phyloP scores from a whole-genome alignment of 2,329 filamentous ascomycete species.

The Monosporascus sp. region DNA sequence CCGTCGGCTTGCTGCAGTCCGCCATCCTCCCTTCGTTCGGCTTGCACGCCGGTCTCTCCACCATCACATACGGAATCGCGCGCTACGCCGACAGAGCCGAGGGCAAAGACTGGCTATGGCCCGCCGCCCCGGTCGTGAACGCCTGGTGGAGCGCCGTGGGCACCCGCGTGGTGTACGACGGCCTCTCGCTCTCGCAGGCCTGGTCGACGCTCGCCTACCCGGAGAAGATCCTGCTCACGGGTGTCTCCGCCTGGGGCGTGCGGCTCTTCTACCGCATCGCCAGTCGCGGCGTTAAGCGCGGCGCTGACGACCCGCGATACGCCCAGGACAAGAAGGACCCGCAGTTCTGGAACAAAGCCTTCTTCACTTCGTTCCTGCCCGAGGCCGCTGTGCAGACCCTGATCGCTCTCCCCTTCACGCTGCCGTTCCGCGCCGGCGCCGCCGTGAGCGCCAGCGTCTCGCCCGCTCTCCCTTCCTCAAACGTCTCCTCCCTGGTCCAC shows the following conservation, averaged over 20 bases:
- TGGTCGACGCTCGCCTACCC: conserved; percentile 45
- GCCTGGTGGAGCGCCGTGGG: conserved; percentile 58
- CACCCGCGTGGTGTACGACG: conserved; percentile 39
- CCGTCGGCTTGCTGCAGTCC: conserved; percentile 46
- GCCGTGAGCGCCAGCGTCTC: conserved; percentile 29
- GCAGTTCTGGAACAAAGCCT: conserved; percentile 50
- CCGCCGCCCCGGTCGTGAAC: conserved; percentile 47
- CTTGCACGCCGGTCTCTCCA: conserved; percentile 46
- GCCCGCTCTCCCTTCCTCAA: conserved; percentile 27
- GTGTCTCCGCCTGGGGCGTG: conserved; percentile 53
- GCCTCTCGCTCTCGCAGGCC: conserved; percentile 40
- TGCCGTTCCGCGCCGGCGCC: conserved; percentile 40
- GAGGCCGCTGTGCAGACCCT: conserved; percentile 53
- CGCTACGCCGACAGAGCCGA: conserved; percentile 50
- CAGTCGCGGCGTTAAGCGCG: conserved; percentile 41
- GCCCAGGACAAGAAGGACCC: conserved; percentile 40
- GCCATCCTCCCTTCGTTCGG: conserved; percentile 50
- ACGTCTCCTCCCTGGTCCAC: conserved; percentile 23
- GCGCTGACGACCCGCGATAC: conserved; percentile 53
- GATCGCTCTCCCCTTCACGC: conserved; percentile 51
- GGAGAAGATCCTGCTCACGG: conserved; percentile 49
- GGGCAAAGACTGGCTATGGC: conserved; percentile 57
- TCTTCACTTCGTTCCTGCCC: conserved; percentile 50
- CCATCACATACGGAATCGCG: conserved; percentile 46
- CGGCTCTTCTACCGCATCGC: conserved; percentile 51